Percentiles rank a stretch among this genome's conserved stretches.
Conservation (phyloP, 2,329 filamentous ascomycete genomes). For the Penicillium sp. region DNA sequence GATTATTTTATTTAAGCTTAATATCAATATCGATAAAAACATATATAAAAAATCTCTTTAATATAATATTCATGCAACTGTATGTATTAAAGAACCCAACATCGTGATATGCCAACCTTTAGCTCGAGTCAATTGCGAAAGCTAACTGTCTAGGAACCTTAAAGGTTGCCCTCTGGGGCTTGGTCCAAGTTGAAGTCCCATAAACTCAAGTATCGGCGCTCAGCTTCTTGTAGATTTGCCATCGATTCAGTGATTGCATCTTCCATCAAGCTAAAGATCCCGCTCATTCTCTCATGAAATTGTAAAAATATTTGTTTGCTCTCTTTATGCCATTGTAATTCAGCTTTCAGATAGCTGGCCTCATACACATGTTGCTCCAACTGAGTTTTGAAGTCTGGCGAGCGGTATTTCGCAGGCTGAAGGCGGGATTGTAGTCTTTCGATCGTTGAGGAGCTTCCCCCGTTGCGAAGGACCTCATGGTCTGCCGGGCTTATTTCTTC, state of each 20-base stretch:
- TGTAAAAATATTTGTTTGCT: conserved; percentile 15
- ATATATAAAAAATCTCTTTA: too few relatives aligned
- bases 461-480: conserved; percentile 10
- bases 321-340: conserved; percentile 21
- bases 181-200: not conserved
- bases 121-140: too few relatives aligned
- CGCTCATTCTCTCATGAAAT: conserved; percentile 12
- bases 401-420: conserved; percentile 2
- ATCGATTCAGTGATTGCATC: conserved; percentile 8
- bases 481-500: conserved; percentile 16
- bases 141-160: too few relatives aligned
- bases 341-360: conserved; percentile 15
- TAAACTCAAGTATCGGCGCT: conserved; percentile 6
- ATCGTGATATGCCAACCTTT: too few relatives aligned
- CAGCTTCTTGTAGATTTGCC: conserved; percentile 3
- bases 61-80: too few relatives aligned
- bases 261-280: conserved; percentile 11
- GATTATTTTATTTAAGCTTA: too few relatives aligned
- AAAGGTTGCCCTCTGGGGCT: not conserved
- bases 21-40: too few relatives aligned
- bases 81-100: too few relatives aligned
- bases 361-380: conserved; percentile 17
- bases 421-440: conserved; percentile 16
- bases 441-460: conserved; percentile 17
- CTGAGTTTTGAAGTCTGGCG: not conserved